A percentile compares a stretch with the other conserved stretches of the same genome.
phyloP scores from a whole-genome alignment of 1,139 yeast species.

The Blastobotrys aristatus region DNA sequence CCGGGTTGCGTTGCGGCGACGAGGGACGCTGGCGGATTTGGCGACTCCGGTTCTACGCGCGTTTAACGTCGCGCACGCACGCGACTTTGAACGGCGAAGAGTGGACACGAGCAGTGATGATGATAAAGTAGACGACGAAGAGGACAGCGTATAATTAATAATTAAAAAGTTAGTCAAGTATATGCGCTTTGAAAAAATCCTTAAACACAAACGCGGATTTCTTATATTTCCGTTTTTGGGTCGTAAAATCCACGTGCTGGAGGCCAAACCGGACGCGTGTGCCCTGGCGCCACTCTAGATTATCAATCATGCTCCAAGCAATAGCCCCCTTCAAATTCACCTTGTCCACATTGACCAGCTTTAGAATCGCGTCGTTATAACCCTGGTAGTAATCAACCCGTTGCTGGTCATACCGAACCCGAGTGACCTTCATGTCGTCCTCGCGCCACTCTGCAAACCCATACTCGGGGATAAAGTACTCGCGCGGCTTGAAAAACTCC shows the following conservation, averaged over 20 bases:
- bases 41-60: constrained; percentile 16
- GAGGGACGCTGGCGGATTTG: constrained; percentile 13
- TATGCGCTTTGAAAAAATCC: constrained; percentile 21
- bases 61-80: constrained; percentile 5
- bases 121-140: constrained; percentile 1
- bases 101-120: constrained; percentile 4
- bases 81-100: constrained; percentile 16
- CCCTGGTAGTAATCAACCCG: constrained; percentile 35
- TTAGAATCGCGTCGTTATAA: constrained; percentile 32
- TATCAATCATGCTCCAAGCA: constrained; percentile 39
- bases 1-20: constrained; percentile 7
- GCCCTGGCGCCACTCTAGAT: constrained; percentile 38
- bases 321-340: constrained; percentile 36
- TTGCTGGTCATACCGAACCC: constrained; percentile 33
- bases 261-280: constrained; percentile 34
- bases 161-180: not conserved
- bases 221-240: constrained; percentile 35
- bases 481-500: constrained; percentile 22
- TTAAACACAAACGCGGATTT: constrained; percentile 35
- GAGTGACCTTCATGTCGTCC: constrained; percentile 28
- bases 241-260: constrained; percentile 37
- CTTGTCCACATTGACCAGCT: constrained; percentile 29
- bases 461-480: constrained; percentile 33
- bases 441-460: constrained; percentile 39
- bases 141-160: constrained; percentile 9